Percentiles rank a stretch among this genome's conserved stretches.
These are phyloP conservation scores for Corinectria fuckeliana DNA, from an alignment of 2,329 filamentous ascomycete species.

Conservation along the genomic window DNA sequence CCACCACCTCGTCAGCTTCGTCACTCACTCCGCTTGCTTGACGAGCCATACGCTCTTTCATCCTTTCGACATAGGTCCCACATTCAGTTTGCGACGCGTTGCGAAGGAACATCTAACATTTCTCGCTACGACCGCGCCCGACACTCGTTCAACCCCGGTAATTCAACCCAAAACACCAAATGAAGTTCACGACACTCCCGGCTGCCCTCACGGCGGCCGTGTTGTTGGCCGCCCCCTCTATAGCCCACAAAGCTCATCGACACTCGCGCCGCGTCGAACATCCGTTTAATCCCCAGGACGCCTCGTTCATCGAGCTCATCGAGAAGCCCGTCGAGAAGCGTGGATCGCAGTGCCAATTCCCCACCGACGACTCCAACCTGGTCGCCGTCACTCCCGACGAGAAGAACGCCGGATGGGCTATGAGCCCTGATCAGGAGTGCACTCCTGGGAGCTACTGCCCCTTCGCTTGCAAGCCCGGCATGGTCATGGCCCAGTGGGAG, in stretches of 20 bases:
- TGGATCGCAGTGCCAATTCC: conserved; percentile 67
- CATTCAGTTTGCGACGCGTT: conserved; percentile 26
- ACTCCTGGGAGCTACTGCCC: conserved; percentile 74
- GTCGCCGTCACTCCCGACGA: conserved; percentile 69
- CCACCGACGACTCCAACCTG: conserved; percentile 66
- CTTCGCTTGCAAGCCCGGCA: conserved; percentile 76
- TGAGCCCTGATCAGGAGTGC: conserved; percentile 77
- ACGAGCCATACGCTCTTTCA: conserved; percentile 33
- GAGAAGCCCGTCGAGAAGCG: conserved; percentile 56
- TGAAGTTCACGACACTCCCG: conserved; percentile 61
- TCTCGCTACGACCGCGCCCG: conserved; percentile 21
- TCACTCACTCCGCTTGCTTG: conserved; percentile 35
- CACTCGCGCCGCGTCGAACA: conserved; percentile 44
- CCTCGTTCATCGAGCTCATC: conserved; percentile 42
- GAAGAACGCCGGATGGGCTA: conserved; percentile 77
- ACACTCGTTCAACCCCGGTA: conserved; percentile 31
- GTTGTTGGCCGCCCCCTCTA: conserved; percentile 52
- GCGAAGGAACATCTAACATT: conserved; percentile 33
- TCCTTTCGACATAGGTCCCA: neutral
- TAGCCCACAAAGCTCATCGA: conserved; percentile 42
- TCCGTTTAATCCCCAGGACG: conserved; percentile 42
- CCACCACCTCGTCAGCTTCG: conserved; percentile 25
- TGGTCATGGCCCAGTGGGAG: conserved; percentile 83
- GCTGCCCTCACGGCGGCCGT: conserved; percentile 57
- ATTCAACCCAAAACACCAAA: conserved; percentile 44